Percentiles rank a stretch among this genome's conserved stretches.
Evolutionary conservation across 352 stramenopile species (phyloP).

Genomic region (Globisporangium recalcitrans): DNA sequence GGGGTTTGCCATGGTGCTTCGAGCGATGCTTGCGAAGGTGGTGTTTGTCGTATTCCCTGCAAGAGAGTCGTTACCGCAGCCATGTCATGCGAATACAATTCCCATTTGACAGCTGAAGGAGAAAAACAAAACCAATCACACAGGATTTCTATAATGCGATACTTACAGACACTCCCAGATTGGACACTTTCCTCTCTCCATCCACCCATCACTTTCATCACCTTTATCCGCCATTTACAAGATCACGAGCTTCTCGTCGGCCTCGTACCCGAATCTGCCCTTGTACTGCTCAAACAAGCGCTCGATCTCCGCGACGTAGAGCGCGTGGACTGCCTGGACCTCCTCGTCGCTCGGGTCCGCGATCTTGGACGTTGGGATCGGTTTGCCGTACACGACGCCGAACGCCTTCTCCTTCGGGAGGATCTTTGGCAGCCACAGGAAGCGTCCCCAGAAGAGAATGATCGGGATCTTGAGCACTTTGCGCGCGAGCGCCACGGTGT

Average conservation of each 20-base stretch:
- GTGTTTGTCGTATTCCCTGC: too few relatives aligned
- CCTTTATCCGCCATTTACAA: not conserved
- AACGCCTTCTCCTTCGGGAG: conserved; percentile 58
- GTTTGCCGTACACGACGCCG: conserved; percentile 70
- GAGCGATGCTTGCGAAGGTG: not conserved
- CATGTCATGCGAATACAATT: too few relatives aligned
- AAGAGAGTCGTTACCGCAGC: too few relatives aligned
- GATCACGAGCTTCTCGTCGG: not conserved
- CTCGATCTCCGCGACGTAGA: conserved; percentile 23
- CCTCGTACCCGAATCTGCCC: not conserved
- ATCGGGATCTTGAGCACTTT: conserved; percentile 12
- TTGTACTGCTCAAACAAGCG: not conserved
- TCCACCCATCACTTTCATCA: not conserved
- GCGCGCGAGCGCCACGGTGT: conserved; percentile 3
- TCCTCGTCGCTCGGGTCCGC: conserved; percentile 58
- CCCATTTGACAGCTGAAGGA: too few relatives aligned
- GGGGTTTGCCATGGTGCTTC: not conserved
- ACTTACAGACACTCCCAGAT: not conserved
- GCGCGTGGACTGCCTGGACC: conserved; percentile 37
- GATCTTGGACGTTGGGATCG: conserved; percentile 46
- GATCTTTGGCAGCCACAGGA: conserved; percentile 68
- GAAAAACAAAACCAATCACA: too few relatives aligned
- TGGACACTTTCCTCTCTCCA: not conserved
- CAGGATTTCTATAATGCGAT: too few relatives aligned
- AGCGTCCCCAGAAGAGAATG: conserved; percentile 17